Evolutionary conservation across 116 monocot species (phyloP).

Genomic region (Cymodocea nodosa): DNA sequence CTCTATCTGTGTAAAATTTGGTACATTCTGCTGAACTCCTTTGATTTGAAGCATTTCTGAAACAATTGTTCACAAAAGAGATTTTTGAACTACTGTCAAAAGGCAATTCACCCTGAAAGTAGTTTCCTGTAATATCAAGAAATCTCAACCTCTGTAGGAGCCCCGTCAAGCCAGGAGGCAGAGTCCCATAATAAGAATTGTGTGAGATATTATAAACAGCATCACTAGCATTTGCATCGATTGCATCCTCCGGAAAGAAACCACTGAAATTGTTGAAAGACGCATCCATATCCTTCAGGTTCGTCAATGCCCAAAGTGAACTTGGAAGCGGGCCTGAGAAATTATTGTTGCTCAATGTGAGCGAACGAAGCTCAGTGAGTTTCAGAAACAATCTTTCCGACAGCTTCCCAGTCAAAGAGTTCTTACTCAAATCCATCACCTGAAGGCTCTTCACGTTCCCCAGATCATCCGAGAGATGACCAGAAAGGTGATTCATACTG

Average conservation of each 20-base stretch:
- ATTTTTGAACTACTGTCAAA: conserved; percentile 2
- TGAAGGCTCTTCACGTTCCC: conserved; percentile 13
- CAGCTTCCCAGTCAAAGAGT: conserved; percentile 14
- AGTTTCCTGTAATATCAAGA: conserved; percentile 58
- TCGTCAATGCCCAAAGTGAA: conserved; percentile 20
- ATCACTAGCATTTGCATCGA: conserved; percentile 7
- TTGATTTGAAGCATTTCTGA: conserved; percentile 31
- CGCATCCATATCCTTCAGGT: conserved; percentile 32
- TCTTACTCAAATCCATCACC: conserved; percentile 11
- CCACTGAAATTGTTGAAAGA: conserved; percentile 58
- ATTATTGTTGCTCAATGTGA: conserved; percentile 20
- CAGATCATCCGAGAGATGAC: conserved; percentile 15
- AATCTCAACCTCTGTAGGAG: conserved; percentile 21
- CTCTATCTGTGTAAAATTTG: conserved; percentile 43
- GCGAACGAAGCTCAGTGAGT: conserved; percentile 6
- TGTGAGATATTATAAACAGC: conserved; percentile 36
- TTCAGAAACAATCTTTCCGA: conserved; percentile 10
- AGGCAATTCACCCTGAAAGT: conserved; percentile 36
- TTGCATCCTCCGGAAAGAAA: conserved; percentile 10
- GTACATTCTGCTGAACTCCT: conserved; percentile 33
- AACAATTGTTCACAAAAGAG: conserved; percentile 43
- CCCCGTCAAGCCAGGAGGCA: conserved; percentile 14
- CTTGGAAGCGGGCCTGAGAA: conserved; percentile 29
- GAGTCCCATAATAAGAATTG: conserved; percentile 46
- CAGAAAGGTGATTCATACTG: background rate